Evolutionary conservation across 2,329 filamentous ascomycete genomes (phyloP).

Genomic region (Microdochium paspali): DNA sequence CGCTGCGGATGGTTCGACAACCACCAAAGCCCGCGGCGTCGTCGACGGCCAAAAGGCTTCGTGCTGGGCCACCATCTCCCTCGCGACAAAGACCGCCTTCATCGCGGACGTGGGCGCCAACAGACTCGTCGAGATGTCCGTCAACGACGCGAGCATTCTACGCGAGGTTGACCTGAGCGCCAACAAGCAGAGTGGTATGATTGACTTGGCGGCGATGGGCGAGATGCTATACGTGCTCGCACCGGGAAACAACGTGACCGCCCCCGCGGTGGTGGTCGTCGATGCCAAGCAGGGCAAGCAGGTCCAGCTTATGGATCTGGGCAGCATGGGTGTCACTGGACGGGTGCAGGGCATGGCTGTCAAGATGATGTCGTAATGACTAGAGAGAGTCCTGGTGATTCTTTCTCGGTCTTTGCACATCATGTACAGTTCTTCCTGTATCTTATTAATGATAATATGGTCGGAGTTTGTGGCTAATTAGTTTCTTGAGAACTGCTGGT

Average conservation of each 20-base stretch:
- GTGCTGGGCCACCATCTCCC: conserved; percentile 47
- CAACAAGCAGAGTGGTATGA: conserved; percentile 41
- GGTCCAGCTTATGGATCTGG: neutral
- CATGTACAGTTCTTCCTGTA: too few relatives aligned
- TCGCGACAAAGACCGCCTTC: conserved; percentile 39
- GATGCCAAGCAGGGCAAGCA: conserved; percentile 9
- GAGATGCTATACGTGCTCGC: conserved; percentile 47
- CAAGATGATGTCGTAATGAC: too few relatives aligned
- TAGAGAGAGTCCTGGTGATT: too few relatives aligned
- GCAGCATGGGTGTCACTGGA: neutral
- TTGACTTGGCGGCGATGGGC: conserved; percentile 43
- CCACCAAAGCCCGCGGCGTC: conserved; percentile 24
- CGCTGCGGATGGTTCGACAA: conserved; percentile 15
- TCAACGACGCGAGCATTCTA: conserved; percentile 36
- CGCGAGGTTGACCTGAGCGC: conserved; percentile 28
- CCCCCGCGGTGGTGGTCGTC: conserved; percentile 26
- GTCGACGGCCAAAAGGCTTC: conserved; percentile 43
- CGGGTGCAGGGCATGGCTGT: neutral
- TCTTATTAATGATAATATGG: too few relatives aligned
- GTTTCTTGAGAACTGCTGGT: too few relatives aligned
- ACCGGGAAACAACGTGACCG: conserved; percentile 36
- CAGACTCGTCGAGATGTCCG: conserved; percentile 46
- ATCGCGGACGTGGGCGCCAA: conserved; percentile 46
- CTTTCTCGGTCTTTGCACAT: too few relatives aligned
- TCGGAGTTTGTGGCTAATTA: too few relatives aligned